A percentile compares a stretch with the other conserved stretches of the same genome.
These are phyloP conservation scores for Acacia concinna DNA, from an alignment of 331 rosid species.

Conservation along the genomic window DNA sequence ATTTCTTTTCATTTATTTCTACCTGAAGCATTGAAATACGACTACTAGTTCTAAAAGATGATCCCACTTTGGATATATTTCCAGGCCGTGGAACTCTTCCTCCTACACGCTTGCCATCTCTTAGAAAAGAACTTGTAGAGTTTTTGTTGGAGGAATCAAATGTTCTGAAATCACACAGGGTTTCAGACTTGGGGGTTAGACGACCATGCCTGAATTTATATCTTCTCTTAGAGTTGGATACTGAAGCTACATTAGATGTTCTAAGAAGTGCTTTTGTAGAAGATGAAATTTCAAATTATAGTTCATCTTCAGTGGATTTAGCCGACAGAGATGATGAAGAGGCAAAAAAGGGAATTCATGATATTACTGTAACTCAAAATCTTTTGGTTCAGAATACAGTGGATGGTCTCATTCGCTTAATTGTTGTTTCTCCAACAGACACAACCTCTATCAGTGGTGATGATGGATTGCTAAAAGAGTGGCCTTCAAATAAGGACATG, in stretches of 20 bases:
- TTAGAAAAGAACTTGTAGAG: slow-evolving; percentile 74
- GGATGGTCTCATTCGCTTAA: slow-evolving; percentile 66
- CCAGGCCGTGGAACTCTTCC: slow-evolving; percentile 87
- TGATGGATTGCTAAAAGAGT: slow-evolving; percentile 40
- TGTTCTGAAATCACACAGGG: slow-evolving; percentile 46
- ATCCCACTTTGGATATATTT: slow-evolving; percentile 33
- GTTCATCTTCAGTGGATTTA: slow-evolving; percentile 43
- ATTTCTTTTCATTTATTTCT: slow-evolving; percentile 16
- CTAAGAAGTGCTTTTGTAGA: slow-evolving; percentile 72
- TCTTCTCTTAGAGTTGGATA: slow-evolving; percentile 72
- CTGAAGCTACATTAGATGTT: slow-evolving; percentile 83
- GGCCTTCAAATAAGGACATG: slow-evolving; percentile 73
- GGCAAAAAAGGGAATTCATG: slow-evolving; percentile 36
- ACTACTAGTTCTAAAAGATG: slow-evolving; percentile 8
- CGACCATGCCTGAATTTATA: slow-evolving; percentile 59
- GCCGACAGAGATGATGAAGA: slow-evolving; percentile 37
- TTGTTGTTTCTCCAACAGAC: slow-evolving; percentile 45
- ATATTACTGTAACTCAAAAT: slow-evolving; percentile 41
- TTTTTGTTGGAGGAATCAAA: slow-evolving; percentile 66
- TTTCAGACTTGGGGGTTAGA: slow-evolving; percentile 40
- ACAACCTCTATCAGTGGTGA: slow-evolving; percentile 41
- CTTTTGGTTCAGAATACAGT: slow-evolving; percentile 68
- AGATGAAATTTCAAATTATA: slow-evolving; percentile 47
- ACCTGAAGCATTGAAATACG: slow-evolving; percentile 20
- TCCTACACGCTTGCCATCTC: slow-evolving; percentile 71